Percentiles rank a stretch among this genome's conserved stretches.
These are phyloP conservation scores for Climacium dendroides DNA, from an alignment of 225 moss, liverwort and hornwort genomes.

Conservation along the genomic window DNA sequence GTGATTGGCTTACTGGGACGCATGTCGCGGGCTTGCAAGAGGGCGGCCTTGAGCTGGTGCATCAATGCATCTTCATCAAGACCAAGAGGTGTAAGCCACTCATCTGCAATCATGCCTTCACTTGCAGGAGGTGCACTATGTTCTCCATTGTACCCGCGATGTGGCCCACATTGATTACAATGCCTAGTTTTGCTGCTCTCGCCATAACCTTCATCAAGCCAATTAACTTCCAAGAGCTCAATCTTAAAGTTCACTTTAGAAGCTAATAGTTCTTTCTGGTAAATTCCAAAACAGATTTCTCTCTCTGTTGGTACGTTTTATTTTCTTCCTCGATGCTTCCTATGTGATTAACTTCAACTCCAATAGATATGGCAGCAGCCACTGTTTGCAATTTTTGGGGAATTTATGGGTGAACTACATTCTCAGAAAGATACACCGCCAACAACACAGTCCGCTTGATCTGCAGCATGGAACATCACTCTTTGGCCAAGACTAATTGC, in stretches of 20 bases:
- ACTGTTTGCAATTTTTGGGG: background rate
- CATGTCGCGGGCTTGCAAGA: constrained; percentile 58
- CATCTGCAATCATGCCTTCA: constrained; percentile 23
- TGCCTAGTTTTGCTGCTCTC: constrained; percentile 54
- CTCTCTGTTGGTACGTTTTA: background rate
- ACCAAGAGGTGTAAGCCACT: constrained; percentile 51
- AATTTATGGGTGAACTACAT: background rate
- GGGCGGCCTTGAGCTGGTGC: constrained; percentile 65
- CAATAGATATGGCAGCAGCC: background rate
- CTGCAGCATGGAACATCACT: background rate
- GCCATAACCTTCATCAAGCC: constrained; percentile 36
- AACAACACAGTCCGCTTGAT: background rate
- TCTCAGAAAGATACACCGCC: background rate
- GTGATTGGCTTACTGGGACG: constrained; percentile 26
- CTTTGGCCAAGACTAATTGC: background rate
- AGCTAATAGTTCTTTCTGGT: background rate
- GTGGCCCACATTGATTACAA: constrained; percentile 35
- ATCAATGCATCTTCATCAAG: constrained; percentile 61
- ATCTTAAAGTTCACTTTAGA: background rate
- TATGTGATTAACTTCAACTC: background rate
- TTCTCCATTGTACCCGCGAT: constrained; percentile 23
- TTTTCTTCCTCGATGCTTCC: background rate
- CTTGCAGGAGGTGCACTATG: background rate
- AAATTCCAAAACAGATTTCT: background rate
- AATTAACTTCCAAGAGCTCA: background rate